Conservation (phyloP, 371 early-diverging fungal species). For the Haplosporangium sp. region DNA sequence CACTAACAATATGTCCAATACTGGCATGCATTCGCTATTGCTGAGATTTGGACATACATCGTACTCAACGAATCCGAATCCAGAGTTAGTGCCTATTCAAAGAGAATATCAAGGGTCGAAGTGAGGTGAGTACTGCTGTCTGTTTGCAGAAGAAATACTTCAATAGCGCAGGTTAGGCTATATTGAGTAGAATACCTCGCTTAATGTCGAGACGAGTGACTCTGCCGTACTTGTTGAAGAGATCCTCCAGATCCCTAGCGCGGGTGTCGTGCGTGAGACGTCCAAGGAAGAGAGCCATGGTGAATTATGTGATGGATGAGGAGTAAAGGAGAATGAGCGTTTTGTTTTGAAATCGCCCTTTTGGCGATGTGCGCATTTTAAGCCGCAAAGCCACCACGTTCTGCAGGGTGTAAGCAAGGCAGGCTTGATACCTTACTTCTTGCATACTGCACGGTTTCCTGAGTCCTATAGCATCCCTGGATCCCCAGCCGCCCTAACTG, state of each 20-base stretch:
- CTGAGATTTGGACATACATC: constrained; percentile 36
- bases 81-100: constrained; percentile 47
- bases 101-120: not conserved
- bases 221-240: constrained; percentile 80
- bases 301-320: constrained; percentile 18
- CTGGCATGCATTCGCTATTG: not conserved
- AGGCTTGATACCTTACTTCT: too few species aligned
- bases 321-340: constrained; percentile 5
- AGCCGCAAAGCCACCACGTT: too few species aligned
- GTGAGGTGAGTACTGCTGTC: not conserved
- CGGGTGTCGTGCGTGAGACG: constrained; percentile 71
- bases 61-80: constrained; percentile 73
- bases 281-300: constrained; percentile 71
- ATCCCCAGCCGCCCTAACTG: too few species aligned
- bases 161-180: too few species aligned
- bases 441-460: too few species aligned
- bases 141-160: not conserved
- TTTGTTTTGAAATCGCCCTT: not conserved
- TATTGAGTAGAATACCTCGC: constrained; percentile 56
- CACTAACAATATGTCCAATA: not conserved
- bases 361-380: too few species aligned
- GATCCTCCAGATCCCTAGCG: constrained; percentile 77
- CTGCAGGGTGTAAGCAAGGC: too few species aligned
- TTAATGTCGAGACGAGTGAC: constrained; percentile 79
- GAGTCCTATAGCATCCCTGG: too few species aligned